These are phyloP conservation scores for Cercospora canescens DNA, from an alignment of 2,329 filamentous ascomycete species.

Conservation along the genomic window DNA sequence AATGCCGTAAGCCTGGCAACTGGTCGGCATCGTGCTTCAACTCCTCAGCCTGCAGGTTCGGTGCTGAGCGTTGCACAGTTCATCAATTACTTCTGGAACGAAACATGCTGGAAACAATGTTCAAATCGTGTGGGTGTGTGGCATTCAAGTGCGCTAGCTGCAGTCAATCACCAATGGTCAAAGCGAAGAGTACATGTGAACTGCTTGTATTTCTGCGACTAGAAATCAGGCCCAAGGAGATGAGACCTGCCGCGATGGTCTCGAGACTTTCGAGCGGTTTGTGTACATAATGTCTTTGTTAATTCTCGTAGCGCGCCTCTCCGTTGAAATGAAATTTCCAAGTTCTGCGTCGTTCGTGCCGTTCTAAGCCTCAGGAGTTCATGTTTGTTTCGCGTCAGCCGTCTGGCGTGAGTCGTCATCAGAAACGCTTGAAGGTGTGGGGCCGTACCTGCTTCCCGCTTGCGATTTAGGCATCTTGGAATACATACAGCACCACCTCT, in stretches of 20 bases:
- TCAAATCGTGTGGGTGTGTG: constrained; percentile 17
- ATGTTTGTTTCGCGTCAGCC: not conserved
- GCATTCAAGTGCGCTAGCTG: constrained; percentile 17
- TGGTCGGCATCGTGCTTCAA: constrained; percentile 21
- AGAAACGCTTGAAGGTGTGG: constrained; percentile 3
- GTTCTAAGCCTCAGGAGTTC: not conserved
- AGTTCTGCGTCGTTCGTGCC: not conserved
- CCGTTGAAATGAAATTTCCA: not conserved
- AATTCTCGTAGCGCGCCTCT: constrained; percentile 26
- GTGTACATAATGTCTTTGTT: constrained; percentile 34
- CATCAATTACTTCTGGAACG: constrained; percentile 16
- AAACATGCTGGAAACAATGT: constrained; percentile 17
- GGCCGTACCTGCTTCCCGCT: constrained; percentile 5
- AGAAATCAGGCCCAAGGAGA: not conserved
- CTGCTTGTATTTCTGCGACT: constrained; percentile 15
- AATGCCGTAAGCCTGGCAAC: constrained; percentile 11
- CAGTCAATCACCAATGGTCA: constrained; percentile 9
- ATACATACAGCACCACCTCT: not conserved
- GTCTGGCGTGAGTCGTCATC: not conserved
- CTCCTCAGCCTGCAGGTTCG: constrained; percentile 27
- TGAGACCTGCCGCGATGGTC: constrained; percentile 6
- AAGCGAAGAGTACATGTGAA: constrained; percentile 25
- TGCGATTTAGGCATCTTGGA: constrained; percentile 6
- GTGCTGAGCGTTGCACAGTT: constrained; percentile 25
- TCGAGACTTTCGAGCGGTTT: not conserved